These are phyloP conservation scores for Starmerella ratchasimensis DNA, from an alignment of 805 yeast genomes.

Conservation along the genomic window DNA sequence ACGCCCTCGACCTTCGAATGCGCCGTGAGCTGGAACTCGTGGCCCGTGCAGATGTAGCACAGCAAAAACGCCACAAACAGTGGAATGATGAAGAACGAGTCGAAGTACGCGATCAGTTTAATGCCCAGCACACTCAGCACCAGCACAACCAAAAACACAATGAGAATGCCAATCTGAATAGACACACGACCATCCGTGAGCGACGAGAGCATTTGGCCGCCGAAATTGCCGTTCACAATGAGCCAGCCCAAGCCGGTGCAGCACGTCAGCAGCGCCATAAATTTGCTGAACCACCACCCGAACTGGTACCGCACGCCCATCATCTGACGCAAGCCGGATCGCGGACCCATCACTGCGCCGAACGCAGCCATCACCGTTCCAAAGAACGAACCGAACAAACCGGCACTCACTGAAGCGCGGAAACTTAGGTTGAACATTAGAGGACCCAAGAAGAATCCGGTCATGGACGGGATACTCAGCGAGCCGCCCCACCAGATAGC, in stretches of 20 bases:
- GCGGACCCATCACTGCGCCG: slow-evolving; percentile 76
- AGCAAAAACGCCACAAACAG: slow-evolving; percentile 53
- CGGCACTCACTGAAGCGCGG: slow-evolving; percentile 46
- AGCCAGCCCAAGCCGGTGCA: slow-evolving; percentile 81
- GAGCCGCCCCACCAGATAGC: slow-evolving; percentile 83
- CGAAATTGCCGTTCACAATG: slow-evolving; percentile 70
- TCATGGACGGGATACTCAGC: slow-evolving; percentile 82
- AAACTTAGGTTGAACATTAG: slow-evolving; percentile 56
- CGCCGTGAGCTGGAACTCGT: slow-evolving; percentile 22
- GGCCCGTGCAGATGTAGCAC: slow-evolving; percentile 42
- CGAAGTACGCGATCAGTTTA: slow-evolving; percentile 52
- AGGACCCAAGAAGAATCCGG: slow-evolving; percentile 67
- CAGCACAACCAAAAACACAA: slow-evolving; percentile 51
- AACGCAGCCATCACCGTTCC: slow-evolving; percentile 73
- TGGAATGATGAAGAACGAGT: slow-evolving; percentile 53
- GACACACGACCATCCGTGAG: slow-evolving; percentile 55
- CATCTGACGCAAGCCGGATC: slow-evolving; percentile 82
- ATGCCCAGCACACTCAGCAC: slow-evolving; percentile 68
- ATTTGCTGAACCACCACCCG: slow-evolving; percentile 74
- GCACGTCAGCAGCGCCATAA: slow-evolving; percentile 57
- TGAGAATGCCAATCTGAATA: slow-evolving; percentile 57
- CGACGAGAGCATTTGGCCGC: slow-evolving; percentile 66
- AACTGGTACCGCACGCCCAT: slow-evolving; percentile 65
- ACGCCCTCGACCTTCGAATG: slow-evolving; percentile 30
- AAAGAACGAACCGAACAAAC: slow-evolving; percentile 45